These are phyloP conservation scores for Pluteus cervinus DNA, from an alignment of 768 basidiomycete genomes.

Conservation along the genomic window DNA sequence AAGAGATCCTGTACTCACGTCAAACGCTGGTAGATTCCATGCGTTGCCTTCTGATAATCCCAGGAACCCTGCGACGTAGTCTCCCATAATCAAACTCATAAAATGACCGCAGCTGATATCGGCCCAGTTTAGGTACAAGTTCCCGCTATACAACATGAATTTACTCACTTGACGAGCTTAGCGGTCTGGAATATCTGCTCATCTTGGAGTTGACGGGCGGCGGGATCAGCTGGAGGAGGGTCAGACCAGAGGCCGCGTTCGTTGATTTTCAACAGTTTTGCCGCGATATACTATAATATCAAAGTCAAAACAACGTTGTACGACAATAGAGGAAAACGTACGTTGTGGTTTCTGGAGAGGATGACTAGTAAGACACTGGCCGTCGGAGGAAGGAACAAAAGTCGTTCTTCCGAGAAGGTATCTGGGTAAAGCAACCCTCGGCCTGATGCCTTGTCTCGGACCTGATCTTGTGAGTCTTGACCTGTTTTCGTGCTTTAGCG, in stretches of 20 bases:
- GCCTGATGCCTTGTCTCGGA: slow-evolving; percentile 27
- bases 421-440: slow-evolving; percentile 64
- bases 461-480: slow-evolving; percentile 22
- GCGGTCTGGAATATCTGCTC: slow-evolving; percentile 74
- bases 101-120: slow-evolving; percentile 38
- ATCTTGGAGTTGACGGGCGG: slow-evolving; percentile 41
- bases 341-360: slow-evolving; percentile 71
- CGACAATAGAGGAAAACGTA: slow-evolving; percentile 21
- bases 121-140: not conserved
- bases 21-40: slow-evolving; percentile 49
- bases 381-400: slow-evolving; percentile 70
- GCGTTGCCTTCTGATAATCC: slow-evolving; percentile 44
- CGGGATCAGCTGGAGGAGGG: slow-evolving; percentile 16
- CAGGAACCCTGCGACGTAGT: slow-evolving; percentile 55
- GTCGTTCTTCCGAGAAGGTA: slow-evolving; percentile 58
- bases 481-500: slow-evolving; percentile 17
- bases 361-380: slow-evolving; percentile 63
- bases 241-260: slow-evolving; percentile 46
- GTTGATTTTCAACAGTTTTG: slow-evolving; percentile 63
- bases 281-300: slow-evolving; percentile 55
- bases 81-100: slow-evolving; percentile 48
- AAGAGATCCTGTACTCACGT: slow-evolving; percentile 23
- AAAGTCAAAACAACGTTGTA: not conserved
- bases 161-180: slow-evolving; percentile 69
- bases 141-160: slow-evolving; percentile 53